Percentiles rank a stretch among this genome's conserved stretches.
These are phyloP conservation scores for Aspergillus vadensis DNA, from an alignment of 2,329 filamentous ascomycete genomes.

Conservation along the genomic window DNA sequence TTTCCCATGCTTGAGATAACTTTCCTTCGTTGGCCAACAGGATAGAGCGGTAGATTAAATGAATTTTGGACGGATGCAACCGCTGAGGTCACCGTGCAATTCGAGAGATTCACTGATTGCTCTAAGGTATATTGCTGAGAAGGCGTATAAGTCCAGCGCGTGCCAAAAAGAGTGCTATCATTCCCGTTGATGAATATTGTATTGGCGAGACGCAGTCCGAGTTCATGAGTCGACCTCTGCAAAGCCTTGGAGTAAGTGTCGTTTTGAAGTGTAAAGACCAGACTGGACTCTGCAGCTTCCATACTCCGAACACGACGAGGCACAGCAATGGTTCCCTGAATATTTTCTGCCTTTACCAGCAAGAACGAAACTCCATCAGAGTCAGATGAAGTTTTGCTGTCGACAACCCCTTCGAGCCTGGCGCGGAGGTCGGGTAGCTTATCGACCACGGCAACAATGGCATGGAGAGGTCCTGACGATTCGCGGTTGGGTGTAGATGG, in stretches of 20 bases:
- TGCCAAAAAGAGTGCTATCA: constrained; percentile 43
- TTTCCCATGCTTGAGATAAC: constrained; percentile 48
- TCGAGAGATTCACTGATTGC: constrained; percentile 33
- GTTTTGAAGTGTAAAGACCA: constrained; percentile 32
- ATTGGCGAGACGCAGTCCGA: constrained; percentile 45
- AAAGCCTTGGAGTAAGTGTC: neutral
- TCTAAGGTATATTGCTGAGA: constrained; percentile 27
- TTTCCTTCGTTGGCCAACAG: constrained; percentile 39
- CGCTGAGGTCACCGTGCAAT: constrained; percentile 31
- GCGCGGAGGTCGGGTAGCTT: constrained; percentile 30
- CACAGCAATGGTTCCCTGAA: constrained; percentile 34
- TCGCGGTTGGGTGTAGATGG: constrained; percentile 10
- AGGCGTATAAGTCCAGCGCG: constrained; percentile 36
- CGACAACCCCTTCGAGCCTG: neutral
- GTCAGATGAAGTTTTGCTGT: constrained; percentile 15
- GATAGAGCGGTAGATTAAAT: constrained; percentile 37
- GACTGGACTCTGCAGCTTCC: constrained; percentile 34
- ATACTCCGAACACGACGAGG: constrained; percentile 32
- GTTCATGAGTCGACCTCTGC: constrained; percentile 27
- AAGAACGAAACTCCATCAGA: constrained; percentile 41
- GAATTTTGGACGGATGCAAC: constrained; percentile 20
- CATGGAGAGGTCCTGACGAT: constrained; percentile 23
- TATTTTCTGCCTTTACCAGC: constrained; percentile 25
- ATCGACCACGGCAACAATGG: constrained; percentile 42
- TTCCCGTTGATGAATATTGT: constrained; percentile 46